A percentile compares a stretch with the other conserved stretches of the same genome.
These are phyloP conservation scores for Roridomyces roridus DNA, from an alignment of 768 basidiomycete species.

Conservation along the genomic window DNA sequence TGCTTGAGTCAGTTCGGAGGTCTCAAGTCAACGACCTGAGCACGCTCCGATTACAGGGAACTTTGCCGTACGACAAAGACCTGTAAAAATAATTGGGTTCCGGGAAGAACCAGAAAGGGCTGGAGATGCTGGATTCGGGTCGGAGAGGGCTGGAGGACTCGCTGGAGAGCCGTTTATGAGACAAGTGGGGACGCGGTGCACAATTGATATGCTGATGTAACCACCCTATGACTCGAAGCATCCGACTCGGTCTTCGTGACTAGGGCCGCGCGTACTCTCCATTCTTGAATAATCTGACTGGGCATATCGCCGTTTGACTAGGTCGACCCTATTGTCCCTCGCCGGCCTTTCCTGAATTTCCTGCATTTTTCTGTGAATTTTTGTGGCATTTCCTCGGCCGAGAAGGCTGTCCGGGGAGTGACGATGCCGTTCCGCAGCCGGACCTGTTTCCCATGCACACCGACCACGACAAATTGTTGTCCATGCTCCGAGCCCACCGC, in stretches of 20 bases:
- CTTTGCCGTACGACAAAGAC: conserved; percentile 26
- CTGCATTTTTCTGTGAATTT: not conserved
- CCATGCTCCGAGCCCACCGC: too few species aligned
- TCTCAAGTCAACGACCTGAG: conserved; percentile 25
- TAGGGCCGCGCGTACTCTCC: too few species aligned
- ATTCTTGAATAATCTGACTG: too few species aligned
- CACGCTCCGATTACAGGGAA: conserved; percentile 26
- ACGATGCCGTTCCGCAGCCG: conserved; percentile 16
- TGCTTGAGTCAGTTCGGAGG: conserved; percentile 15
- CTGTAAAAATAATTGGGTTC: conserved; percentile 12
- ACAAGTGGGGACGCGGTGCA: too few species aligned
- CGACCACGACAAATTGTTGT: too few species aligned
- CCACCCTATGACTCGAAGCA: too few species aligned
- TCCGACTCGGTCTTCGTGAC: too few species aligned
- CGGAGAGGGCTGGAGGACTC: not conserved
- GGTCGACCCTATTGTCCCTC: too few species aligned
- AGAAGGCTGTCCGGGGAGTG: conserved; percentile 11
- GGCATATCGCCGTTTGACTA: too few species aligned
- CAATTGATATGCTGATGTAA: too few species aligned
- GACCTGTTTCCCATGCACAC: not conserved
- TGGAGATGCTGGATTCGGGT: not conserved
- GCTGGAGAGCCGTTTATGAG: not conserved
- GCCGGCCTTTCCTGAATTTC: too few species aligned
- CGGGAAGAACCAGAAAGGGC: conserved; percentile 2
- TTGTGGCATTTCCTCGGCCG: not conserved